Evolutionary conservation across 2,329 filamentous ascomycete genomes (phyloP).

Genomic region (Westerdykella sp.): DNA sequence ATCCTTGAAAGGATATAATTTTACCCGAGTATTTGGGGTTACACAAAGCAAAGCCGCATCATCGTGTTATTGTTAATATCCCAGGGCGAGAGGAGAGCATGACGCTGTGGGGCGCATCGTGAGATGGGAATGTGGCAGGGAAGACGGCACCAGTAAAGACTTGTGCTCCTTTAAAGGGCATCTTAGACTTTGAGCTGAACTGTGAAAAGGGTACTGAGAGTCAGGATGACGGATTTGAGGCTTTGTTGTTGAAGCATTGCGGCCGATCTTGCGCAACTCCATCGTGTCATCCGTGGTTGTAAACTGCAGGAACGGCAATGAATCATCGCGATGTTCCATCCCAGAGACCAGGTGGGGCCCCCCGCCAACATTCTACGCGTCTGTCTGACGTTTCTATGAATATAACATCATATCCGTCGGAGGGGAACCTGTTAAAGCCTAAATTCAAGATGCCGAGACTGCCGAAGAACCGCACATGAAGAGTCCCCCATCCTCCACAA

Average conservation of each 20-base stretch:
- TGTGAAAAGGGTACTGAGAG: background rate
- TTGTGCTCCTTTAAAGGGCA: background rate
- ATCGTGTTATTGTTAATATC: slow-evolving; percentile 9
- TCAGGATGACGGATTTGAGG: background rate
- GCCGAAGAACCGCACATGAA: background rate
- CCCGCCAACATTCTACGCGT: slow-evolving; percentile 2
- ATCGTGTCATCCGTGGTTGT: background rate
- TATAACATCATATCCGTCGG: slow-evolving; percentile 11
- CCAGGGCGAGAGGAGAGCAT: background rate
- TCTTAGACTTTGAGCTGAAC: background rate
- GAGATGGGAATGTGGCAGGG: background rate
- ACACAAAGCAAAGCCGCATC: slow-evolving; percentile 1
- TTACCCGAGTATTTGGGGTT: background rate
- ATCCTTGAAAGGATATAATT: background rate
- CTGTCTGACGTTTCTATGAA: slow-evolving; percentile 4
- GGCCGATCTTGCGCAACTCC: background rate
- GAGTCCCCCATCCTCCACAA: too few relatives aligned
- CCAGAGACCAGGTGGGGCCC: slow-evolving; percentile 14
- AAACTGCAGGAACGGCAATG: too few relatives aligned
- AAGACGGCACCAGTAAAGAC: background rate
- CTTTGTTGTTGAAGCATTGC: background rate
- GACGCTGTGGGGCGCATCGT: slow-evolving; percentile 10
- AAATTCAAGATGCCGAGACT: slow-evolving; percentile 13
- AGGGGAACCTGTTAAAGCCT: slow-evolving; percentile 7
- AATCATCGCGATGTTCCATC: background rate